A percentile compares a stretch with the other conserved stretches of the same genome.
Conservation (phyloP, 768 basidiomycete genomes). For the Rhizopogon vesiculosus region DNA sequence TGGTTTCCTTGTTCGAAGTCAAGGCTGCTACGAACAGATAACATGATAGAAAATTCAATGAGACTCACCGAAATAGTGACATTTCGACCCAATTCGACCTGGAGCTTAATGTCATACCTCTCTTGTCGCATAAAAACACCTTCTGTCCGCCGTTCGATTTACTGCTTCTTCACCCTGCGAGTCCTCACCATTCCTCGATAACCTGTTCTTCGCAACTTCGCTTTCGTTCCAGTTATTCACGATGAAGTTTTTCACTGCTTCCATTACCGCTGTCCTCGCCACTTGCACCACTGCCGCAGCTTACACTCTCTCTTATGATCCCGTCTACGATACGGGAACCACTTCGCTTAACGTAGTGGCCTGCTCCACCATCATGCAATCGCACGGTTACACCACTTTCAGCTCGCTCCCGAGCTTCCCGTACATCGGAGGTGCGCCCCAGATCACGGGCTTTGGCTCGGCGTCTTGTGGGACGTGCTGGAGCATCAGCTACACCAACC, state of each 20-base stretch:
- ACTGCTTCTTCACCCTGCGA: too few species aligned
- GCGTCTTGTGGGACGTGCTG: conserved; percentile 56
- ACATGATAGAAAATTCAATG: too few species aligned
- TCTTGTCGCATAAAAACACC: too few species aligned
- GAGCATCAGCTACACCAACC: conserved; percentile 43
- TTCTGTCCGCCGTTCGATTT: too few species aligned
- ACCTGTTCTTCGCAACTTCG: too few species aligned
- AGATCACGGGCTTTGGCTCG: conserved; percentile 48
- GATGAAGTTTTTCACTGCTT: neutral
- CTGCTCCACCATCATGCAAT: conserved; percentile 47
- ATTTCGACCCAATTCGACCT: too few species aligned
- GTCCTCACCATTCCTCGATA: too few species aligned
- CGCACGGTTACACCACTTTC: conserved; percentile 43
- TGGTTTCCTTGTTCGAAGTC: too few species aligned
- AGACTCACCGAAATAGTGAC: too few species aligned
- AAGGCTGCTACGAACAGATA: too few species aligned
- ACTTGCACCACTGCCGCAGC: neutral
- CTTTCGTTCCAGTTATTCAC: too few species aligned
- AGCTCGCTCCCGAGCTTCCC: conserved; percentile 54
- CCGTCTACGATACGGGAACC: conserved; percentile 40
- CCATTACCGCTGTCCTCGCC: conserved; percentile 5
- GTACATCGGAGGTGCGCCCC: conserved; percentile 50
- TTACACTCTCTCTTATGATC: conserved; percentile 38
- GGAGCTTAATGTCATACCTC: too few species aligned
- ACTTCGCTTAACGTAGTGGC: conserved; percentile 38